Percentiles rank a stretch among this genome's conserved stretches.
Evolutionary conservation across 2,329 filamentous ascomycete genomes (phyloP).

Genomic region (Ascochyta fabae): DNA sequence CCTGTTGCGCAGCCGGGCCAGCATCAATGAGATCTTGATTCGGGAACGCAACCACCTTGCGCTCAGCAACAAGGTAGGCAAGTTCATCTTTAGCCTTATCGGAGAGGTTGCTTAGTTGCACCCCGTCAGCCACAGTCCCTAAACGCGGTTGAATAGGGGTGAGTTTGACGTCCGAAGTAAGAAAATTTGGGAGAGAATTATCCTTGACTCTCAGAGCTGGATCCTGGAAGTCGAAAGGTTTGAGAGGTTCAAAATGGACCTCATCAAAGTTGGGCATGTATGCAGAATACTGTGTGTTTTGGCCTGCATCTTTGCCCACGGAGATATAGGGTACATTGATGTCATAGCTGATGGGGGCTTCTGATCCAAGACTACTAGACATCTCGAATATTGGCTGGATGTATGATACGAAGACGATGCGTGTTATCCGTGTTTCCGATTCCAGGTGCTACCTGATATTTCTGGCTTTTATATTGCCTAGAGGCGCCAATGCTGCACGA

Average conservation of each 20-base stretch:
- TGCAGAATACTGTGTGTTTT: background rate
- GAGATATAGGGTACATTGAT: slow-evolving; percentile 3
- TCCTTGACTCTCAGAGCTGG: slow-evolving; percentile 1
- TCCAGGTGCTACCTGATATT: background rate
- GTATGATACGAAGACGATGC: background rate
- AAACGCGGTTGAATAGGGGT: slow-evolving; percentile 1
- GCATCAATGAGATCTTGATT: slow-evolving; percentile 69
- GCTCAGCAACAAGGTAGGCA: slow-evolving; percentile 72
- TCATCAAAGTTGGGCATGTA: slow-evolving; percentile 5
- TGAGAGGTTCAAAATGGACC: slow-evolving; percentile 3
- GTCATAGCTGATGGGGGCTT: slow-evolving; percentile 2
- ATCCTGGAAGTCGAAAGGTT: slow-evolving; percentile 2
- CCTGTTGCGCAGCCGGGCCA: slow-evolving; percentile 67
- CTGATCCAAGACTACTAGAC: background rate
- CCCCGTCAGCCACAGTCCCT: slow-evolving; percentile 61
- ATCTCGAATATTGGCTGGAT: background rate
- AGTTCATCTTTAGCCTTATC: slow-evolving; percentile 74
- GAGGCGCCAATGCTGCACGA: background rate
- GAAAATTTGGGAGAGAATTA: slow-evolving; percentile 1
- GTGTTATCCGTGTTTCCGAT: background rate
- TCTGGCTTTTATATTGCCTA: background rate
- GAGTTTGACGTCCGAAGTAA: background rate
- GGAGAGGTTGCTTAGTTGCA: slow-evolving; percentile 71
- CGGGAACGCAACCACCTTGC: slow-evolving; percentile 74
- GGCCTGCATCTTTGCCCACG: background rate